Conservation (phyloP, 305 asterid species). For the Rubia peregrina region DNA sequence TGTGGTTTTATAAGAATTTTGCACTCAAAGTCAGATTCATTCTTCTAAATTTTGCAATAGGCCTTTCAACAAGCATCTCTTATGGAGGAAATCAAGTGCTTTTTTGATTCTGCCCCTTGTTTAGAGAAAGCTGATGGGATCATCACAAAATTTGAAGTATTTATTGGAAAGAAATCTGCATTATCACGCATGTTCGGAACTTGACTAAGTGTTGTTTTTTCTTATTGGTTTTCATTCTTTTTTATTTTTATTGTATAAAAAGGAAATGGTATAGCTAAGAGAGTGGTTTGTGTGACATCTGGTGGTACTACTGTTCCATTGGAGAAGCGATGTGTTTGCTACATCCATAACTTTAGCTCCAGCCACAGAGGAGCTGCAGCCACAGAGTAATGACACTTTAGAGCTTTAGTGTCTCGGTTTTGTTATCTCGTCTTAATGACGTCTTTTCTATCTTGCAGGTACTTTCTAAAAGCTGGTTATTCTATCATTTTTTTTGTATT, state of each 20-base stretch:
- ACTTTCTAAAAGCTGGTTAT: constrained; percentile 82
- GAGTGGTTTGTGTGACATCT: constrained; percentile 85
- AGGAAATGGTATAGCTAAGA: constrained; percentile 36
- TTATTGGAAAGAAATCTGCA: constrained; percentile 29
- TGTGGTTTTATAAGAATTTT: not conserved
- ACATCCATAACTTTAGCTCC: constrained; percentile 86
- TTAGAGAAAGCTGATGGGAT: constrained; percentile 50
- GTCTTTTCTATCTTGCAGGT: constrained; percentile 36
- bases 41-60: not conserved
- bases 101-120: constrained; percentile 82
- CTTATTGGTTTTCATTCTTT: not conserved
- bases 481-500: constrained; percentile 75
- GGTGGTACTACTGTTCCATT: constrained; percentile 97
- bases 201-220: not conserved
- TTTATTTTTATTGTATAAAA: constrained; percentile 8
- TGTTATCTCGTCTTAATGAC: not conserved
- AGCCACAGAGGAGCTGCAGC: constrained; percentile 97
- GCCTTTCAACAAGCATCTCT: not conserved
- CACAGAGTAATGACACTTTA: constrained; percentile 38
- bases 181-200: constrained; percentile 34
- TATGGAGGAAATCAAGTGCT: constrained; percentile 39
- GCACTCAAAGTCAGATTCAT: not conserved
- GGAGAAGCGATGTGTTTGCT: constrained; percentile 86
- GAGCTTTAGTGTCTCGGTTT: not conserved
- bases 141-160: constrained; percentile 44